Percentiles rank a stretch among this genome's conserved stretches.
These are phyloP conservation scores for Penicillium samsonianum DNA, from an alignment of 495 filamentous ascomycete genomes.

Conservation along the genomic window DNA sequence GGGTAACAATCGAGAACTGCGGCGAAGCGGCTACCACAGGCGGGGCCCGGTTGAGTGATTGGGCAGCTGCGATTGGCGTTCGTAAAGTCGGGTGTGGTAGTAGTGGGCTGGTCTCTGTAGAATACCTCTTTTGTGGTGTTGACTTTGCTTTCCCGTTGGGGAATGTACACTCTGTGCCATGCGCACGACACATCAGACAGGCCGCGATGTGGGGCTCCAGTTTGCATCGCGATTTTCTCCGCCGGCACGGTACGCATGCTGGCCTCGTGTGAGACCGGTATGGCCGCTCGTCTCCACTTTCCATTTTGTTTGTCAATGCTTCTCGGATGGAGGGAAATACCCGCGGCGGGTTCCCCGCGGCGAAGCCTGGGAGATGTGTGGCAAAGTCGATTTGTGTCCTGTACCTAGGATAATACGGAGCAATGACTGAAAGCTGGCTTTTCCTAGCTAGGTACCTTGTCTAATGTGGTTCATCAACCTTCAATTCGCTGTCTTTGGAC, in stretches of 20 bases:
- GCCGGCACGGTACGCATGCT: constrained; percentile 10
- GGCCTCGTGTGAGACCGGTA: constrained; percentile 15
- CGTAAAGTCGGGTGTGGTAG: constrained; percentile 1
- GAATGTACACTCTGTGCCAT: constrained; percentile 14
- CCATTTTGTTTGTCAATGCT: background rate
- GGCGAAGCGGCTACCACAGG: background rate
- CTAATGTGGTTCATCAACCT: background rate
- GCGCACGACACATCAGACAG: constrained; percentile 15
- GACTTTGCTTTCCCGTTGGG: constrained; percentile 3
- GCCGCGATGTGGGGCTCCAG: constrained; percentile 9
- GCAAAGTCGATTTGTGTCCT: too few relatives aligned
- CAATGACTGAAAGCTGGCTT: background rate
- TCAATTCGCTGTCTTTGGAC: background rate
- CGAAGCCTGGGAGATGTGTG: background rate
- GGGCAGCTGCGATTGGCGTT: background rate
- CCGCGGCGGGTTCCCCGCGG: constrained; percentile 7
- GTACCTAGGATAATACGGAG: background rate
- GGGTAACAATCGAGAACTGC: background rate
- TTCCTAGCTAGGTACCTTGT: background rate
- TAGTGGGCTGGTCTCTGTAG: background rate
- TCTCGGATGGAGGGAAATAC: background rate
- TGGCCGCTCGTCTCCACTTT: constrained; percentile 10
- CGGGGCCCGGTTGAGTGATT: background rate
- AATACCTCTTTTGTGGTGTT: constrained; percentile 3
- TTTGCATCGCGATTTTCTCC: constrained; percentile 15